Evolutionary conservation across 2,329 filamentous ascomycete species (phyloP), one percentile per base, ranked within the genome.

Genomic region (Calonectria pteridis): DNA sequence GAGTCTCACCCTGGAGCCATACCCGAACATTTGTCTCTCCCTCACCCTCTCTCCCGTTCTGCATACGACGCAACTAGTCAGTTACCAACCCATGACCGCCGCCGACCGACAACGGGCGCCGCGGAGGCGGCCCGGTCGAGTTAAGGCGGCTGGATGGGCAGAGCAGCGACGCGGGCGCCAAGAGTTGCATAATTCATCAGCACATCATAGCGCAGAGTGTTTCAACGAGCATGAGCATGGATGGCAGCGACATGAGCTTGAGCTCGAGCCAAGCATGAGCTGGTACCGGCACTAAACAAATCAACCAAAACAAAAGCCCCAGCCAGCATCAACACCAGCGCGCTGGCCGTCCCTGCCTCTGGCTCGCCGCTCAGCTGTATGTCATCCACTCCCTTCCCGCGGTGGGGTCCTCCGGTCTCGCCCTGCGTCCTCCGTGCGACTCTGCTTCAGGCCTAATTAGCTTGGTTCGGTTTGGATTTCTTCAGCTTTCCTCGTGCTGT

Each of bases 51-150:
- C 55, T 28, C 51, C 50, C 37, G 37, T 40, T 51, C 59, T 64
- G 66, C 66, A 68, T 59, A 59, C 59, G 37, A 64, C 59, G 40
- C 7, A 43, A 43, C 40, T 64, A 53, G 64, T 64, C 40, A 49
- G 50, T 66, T 40, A 29, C 67, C 64, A 28, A 59, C 64, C 72
- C 69, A 72, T 69, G 69, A 72, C 69, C 72, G 65, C 71, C 71
- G 70, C 67, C 62, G 33, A 65, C 69, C 69, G 76, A 76, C 74
- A 75, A 65, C 77, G 78, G 78, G 75, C 73, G 73, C 77, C 78
- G 75, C 78, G 77, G 78, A 78, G 72, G 74, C 78, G 78, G 77
- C 63, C 78, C 76, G 73, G 78, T 58, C 26, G 31, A 46, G 18
- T 69, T 59, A n/a, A 23, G 20, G 33, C 40, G 6, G 46, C 23